Base-by-base conservation (phyloP, 768 basidiomycete genomes). In the Pleurotus sapidus region DNA sequence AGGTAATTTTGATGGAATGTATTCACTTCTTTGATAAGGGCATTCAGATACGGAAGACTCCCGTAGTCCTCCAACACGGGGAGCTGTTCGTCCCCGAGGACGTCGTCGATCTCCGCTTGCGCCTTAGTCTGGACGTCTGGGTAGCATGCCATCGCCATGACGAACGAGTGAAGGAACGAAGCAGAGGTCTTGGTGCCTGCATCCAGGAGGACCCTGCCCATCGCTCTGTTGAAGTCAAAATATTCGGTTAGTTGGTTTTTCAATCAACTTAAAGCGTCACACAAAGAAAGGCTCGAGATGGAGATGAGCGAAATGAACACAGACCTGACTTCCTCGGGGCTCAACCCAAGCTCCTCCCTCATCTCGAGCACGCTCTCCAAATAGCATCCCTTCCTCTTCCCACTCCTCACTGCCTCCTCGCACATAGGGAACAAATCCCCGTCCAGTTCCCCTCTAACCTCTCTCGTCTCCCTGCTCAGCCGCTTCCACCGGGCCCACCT, bases 401-500 rank as follows among this genome's bases (percentile, higher is more conserved):
- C 47, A 20, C 5, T 9, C 6, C 12, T 27, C 3, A 59, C 6
- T 27, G 46, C 14, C n/a, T 45, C 37, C 24, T 37, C 45, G 20
- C 18, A 38, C n/a, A 45, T 20, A 18, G 23, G n/a, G 12, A 61
- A 46, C 34, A 56, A 37, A 15, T 25, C 25, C 17, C 20, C 27
- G 47, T 53, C 59, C 1, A 61, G 30, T 5, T 27, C n/a, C 5
- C 40, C 27, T 18, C 58, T 59, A 14, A 58, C 11, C 40, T 46
- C 43, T 6, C 47, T 24, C n/a, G n/a, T n/a, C 14, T 50, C 49
- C 4, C 39, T 40, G 43, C 47, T 40, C 15, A 37, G 37, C 3
- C 18, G 47, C 57, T 62, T 65, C 64, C 64, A 65, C 17, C 55
- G 25, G 3, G 61, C 63, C 56, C 51, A 62, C 8, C 55, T 55